Base-by-base conservation (phyloP, 257 asterid species). In the Nicotiana sylvestris region DNA sequence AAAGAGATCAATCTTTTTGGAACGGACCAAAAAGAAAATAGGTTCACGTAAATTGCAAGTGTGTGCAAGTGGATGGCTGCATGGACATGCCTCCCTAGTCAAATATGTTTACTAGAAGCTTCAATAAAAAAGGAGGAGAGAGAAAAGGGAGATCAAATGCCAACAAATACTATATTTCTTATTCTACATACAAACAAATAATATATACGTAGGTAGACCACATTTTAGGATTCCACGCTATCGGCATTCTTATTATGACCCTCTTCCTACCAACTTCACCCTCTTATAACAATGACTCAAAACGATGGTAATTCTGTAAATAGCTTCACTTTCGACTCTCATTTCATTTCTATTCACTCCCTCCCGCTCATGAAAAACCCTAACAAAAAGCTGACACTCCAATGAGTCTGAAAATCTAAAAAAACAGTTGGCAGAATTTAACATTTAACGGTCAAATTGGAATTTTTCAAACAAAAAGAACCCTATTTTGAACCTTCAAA, bases 341-440 rank as follows among this genome's bases (percentile, higher is more conserved):
- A 4, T 39, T 69, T 18, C 32, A 18, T 37, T 69, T 39, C 18
- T 35, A 1, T 35, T 61, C 51, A 53, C 16, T 67, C 76, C 8
- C 76, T 33, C 76, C 76, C 53, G 53, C 76, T 33, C 72, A 60
- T n/a, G 12, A 39, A n/a, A 70, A 70, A 70, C 78, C 78, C 58
- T 69, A 69, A 37, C 10, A 43, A n/a, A 37, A 57, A 57, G 66
- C 66, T 60, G 30, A 60, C 30, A n/a, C 4, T 60, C 66, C 66
- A 60, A 60, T 60, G 62, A 17, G 25, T 17, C 25, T 17, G 21
- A 57, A 60, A n/a, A 60, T 25, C 66, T 60, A 60, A 60, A n/a
- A 9, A 13, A n/a, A n/a, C 66, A n/a, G 66, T 57, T 60, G 13
- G 66, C 66, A 60, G 12, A n/a, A 7, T n/a, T 60, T n/a, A n/a